Conservation (phyloP, 306 rosid genomes). For the Mimosa pudica region DNA sequence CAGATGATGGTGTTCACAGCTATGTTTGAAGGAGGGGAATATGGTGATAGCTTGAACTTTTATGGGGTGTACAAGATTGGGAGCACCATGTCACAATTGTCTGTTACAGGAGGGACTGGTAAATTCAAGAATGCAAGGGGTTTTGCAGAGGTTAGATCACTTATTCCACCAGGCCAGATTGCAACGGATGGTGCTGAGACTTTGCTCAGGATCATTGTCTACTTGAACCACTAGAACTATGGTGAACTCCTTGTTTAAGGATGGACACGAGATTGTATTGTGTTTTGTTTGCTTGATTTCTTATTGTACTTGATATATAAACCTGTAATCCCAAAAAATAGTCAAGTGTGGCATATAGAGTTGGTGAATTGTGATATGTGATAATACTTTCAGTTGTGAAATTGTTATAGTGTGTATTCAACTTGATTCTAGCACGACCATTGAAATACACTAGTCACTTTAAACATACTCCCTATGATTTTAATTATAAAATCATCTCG, state of each 20-base stretch:
- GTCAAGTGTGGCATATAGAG: constrained; percentile 10
- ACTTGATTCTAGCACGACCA: not conserved
- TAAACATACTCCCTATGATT: not conserved
- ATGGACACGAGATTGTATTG: constrained; percentile 30
- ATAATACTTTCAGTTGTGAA: not conserved
- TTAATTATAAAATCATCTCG: too few relatives aligned
- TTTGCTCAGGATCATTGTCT: constrained; percentile 64
- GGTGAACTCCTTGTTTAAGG: constrained; percentile 12
- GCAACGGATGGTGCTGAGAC: constrained; percentile 90
- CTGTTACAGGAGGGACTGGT: constrained; percentile 85
- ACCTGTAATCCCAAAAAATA: constrained; percentile 21
- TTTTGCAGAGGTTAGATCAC: constrained; percentile 68
- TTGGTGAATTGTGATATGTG: constrained; percentile 1
- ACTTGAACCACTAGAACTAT: constrained; percentile 56
- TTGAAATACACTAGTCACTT: not conserved
- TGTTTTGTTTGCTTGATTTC: constrained; percentile 43
- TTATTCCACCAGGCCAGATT: constrained; percentile 79
- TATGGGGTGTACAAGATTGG: constrained; percentile 79
- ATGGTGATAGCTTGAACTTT: constrained; percentile 79
- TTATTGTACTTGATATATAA: constrained; percentile 32
- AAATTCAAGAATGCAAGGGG: constrained; percentile 77
- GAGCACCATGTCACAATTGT: constrained; percentile 69
- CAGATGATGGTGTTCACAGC: constrained; percentile 94
- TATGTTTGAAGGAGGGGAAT: constrained; percentile 89
- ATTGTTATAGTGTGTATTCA: not conserved